A percentile compares a stretch with the other conserved stretches of the same genome.
Conservation (phyloP, 2,329 filamentous ascomycete genomes). For the Microdochium paspali region DNA sequence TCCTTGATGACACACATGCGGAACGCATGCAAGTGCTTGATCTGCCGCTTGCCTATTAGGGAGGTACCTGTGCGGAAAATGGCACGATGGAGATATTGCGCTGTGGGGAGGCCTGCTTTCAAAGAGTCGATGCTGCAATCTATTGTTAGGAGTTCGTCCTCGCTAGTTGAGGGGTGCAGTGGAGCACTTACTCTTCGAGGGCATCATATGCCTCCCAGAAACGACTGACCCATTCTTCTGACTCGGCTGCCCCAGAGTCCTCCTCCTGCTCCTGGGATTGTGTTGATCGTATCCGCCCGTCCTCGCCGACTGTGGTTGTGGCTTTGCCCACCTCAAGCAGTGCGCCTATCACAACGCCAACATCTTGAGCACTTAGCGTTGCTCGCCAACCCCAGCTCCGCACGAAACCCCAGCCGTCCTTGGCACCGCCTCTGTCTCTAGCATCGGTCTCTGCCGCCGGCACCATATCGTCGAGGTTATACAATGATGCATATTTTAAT, state of each 20-base stretch:
- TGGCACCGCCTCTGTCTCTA: slow-evolving; percentile 59
- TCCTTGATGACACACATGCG: slow-evolving; percentile 95
- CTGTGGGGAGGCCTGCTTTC: slow-evolving; percentile 67
- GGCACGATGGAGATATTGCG: slow-evolving; percentile 81
- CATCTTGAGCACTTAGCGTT: slow-evolving; percentile 85
- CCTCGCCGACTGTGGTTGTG: slow-evolving; percentile 22
- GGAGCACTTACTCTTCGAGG: slow-evolving; percentile 58
- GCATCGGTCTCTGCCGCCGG: slow-evolving; percentile 66
- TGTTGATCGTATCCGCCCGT: slow-evolving; percentile 20
- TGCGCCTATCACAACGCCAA: slow-evolving; percentile 85
- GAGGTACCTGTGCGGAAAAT: slow-evolving; percentile 90
- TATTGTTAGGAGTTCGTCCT: slow-evolving; percentile 12
- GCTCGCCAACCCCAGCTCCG: slow-evolving; percentile 97
- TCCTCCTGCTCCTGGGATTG: slow-evolving; percentile 29
- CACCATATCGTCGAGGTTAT: slow-evolving; percentile 89
- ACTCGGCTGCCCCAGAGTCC: slow-evolving; percentile 37
- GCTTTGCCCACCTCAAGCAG: slow-evolving; percentile 82
- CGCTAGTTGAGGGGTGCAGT: slow-evolving; percentile 8
- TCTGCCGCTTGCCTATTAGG: slow-evolving; percentile 86
- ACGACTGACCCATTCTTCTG: slow-evolving; percentile 55
- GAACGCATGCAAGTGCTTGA: slow-evolving; percentile 85
- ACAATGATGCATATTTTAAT: slow-evolving; percentile 83
- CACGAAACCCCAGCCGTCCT: slow-evolving; percentile 95
- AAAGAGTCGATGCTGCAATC: slow-evolving; percentile 60
- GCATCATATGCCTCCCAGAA: slow-evolving; percentile 69